phyloP scores from a whole-genome alignment of 2,329 filamentous ascomycete species.

The Calonectria hongkongensis region DNA sequence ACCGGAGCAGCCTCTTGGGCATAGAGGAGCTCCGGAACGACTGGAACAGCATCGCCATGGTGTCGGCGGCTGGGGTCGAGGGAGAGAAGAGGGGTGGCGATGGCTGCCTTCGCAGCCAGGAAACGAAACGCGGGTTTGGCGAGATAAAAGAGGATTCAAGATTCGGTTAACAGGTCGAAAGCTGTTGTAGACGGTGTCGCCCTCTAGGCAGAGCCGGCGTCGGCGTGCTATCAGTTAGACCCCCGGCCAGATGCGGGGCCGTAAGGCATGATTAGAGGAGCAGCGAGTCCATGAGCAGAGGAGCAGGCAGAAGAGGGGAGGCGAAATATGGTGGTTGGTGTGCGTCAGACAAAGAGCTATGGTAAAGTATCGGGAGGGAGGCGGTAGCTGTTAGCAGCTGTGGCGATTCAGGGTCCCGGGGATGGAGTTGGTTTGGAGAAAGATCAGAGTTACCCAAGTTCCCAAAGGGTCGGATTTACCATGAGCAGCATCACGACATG shows the following conservation, averaged over 20 bases:
- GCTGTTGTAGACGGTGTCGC: constrained; percentile 40
- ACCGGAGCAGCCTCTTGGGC: constrained; percentile 92
- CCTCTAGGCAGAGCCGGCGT: constrained; percentile 52
- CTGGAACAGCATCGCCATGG: constrained; percentile 84
- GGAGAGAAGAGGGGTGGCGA: constrained; percentile 37
- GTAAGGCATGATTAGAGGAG: constrained; percentile 58
- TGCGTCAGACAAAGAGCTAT: constrained; percentile 11
- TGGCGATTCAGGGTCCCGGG: constrained; percentile 35
- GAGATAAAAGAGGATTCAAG: constrained; percentile 22
- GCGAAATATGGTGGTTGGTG: constrained; percentile 6
- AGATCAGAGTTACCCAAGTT: constrained; percentile 32
- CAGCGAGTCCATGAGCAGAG: constrained; percentile 46
- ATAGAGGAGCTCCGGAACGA: constrained; percentile 81
- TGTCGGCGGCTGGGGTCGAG: constrained; percentile 47
- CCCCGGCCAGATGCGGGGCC: constrained; percentile 60
- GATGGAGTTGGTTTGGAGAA: constrained; percentile 40
- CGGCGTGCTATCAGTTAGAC: constrained; percentile 59
- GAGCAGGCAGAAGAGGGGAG: neutral
- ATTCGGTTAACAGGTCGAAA: constrained; percentile 37
- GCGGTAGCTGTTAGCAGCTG: constrained; percentile 38
- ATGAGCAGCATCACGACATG: constrained; percentile 51
- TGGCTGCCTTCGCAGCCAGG: constrained; percentile 47
- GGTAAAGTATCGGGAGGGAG: neutral
- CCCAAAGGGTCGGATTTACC: constrained; percentile 52
- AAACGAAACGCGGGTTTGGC: constrained; percentile 28